Base-by-base conservation (phyloP, 2,329 filamentous ascomycete species). In the Clonostachys rhizophaga region DNA sequence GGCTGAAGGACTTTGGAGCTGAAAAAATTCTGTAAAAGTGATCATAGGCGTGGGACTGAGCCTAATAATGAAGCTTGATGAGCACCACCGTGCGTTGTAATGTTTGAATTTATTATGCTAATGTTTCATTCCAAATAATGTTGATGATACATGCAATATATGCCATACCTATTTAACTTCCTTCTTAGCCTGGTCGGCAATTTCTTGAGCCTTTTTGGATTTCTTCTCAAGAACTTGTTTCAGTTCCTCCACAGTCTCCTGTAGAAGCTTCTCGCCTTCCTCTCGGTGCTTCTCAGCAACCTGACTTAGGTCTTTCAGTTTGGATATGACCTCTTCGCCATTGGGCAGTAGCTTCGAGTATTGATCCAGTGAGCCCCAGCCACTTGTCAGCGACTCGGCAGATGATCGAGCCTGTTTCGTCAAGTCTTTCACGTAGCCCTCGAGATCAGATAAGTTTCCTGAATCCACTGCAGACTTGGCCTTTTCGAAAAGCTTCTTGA, bases 191-290 rank as follows among this genome's bases (percentile, higher is more conserved):
- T 79, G 74, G 3, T 83, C 70, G 4, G 68, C 67, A 54, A 86
- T 72, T 53, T 86, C 76, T 58, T 84, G 71, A 1, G 79, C 75
- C 64, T 79, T 71, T 43, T 74, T 60, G 0, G 70, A 69, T 67
- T 79, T 77, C 60, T 79, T 79, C 63, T 84, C 78, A 40, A 88
- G 68, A 33, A 88, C 74, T 62, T 83, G 71, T 60, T 76, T 73
- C 42, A 89, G 68, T 62, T 89, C 84, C 41, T 84, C 75, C 43
- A 87, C 70, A 1, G 86, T 85, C 60, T 87, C 83, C 65, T 83
- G 82, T 45, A 87, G 63, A 36, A 90, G 69, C 64, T 82, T 78
- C 70, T 89, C 78, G 3, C 84, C 85, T 62, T 90, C 84, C 6
- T 82, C 73, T 44, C 79, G 81, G 61, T 87, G 82, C 68, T 87